These are phyloP conservation scores for Candida schatavii DNA, from an alignment of 805 yeast genomes.

Conservation along the genomic window DNA sequence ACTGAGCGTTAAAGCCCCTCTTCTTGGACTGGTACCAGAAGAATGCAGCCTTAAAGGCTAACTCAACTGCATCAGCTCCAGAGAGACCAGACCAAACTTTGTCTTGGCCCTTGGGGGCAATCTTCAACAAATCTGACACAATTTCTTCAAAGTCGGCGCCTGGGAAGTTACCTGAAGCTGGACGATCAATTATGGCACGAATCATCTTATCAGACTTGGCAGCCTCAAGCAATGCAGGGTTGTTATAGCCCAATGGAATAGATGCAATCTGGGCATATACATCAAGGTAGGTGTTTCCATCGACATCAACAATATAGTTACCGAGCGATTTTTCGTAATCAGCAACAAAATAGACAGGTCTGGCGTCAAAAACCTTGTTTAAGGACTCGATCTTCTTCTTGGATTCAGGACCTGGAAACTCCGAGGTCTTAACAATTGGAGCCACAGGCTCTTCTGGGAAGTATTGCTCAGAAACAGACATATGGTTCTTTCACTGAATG, in stretches of 20 bases:
- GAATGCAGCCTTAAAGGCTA: slow-evolving; percentile 87
- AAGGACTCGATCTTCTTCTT: slow-evolving; percentile 50
- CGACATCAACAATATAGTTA: slow-evolving; percentile 77
- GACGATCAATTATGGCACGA: slow-evolving; percentile 75
- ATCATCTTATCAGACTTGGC: slow-evolving; percentile 70
- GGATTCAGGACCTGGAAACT: slow-evolving; percentile 78
- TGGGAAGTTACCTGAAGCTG: slow-evolving; percentile 83
- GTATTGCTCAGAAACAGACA: slow-evolving; percentile 50
- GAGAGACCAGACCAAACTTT: slow-evolving; percentile 77
- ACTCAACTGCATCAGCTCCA: slow-evolving; percentile 87
- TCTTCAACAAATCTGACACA: slow-evolving; percentile 46
- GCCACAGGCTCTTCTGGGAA: slow-evolving; percentile 79
- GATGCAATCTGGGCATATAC: slow-evolving; percentile 84
- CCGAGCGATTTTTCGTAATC: slow-evolving; percentile 75
- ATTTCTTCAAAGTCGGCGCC: slow-evolving; percentile 64
- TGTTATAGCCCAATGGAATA: slow-evolving; percentile 81
- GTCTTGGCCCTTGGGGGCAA: slow-evolving; percentile 77
- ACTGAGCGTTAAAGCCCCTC: slow-evolving; percentile 62
- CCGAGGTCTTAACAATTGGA: slow-evolving; percentile 58
- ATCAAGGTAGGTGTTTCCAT: slow-evolving; percentile 73
- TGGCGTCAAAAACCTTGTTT: slow-evolving; percentile 62
- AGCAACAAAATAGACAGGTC: slow-evolving; percentile 71
- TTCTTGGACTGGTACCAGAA: slow-evolving; percentile 69
- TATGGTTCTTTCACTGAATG: too few species aligned
- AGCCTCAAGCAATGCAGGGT: slow-evolving; percentile 67